Conservation (phyloP, 306 rosid genomes). For the Arachis hypogaea region DNA sequence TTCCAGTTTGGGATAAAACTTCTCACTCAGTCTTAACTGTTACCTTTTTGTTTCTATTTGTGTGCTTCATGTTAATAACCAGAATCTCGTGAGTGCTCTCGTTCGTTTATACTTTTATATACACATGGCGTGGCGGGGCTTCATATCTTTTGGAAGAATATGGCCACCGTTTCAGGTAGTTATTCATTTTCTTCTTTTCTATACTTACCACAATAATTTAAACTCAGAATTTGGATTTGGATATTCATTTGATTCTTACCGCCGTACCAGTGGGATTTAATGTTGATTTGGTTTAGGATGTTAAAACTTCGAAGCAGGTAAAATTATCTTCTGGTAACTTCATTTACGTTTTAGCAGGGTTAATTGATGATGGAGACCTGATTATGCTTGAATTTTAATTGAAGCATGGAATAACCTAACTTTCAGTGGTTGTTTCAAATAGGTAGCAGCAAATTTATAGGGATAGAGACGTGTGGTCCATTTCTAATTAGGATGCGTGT, state of each 20-base stretch:
- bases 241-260: background rate
- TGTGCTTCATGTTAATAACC: conserved; percentile 11
- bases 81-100: conserved; percentile 7
- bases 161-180: conserved; percentile 37
- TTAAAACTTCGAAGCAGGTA: no score
- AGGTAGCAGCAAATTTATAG: background rate
- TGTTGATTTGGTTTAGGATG: background rate
- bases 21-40: background rate
- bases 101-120: background rate
- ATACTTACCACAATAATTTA: background rate
- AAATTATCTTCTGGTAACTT: background rate
- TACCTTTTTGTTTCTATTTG: background rate
- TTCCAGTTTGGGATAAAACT: conserved; percentile 40
- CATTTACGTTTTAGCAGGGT: background rate
- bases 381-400: background rate
- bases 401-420: background rate
- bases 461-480: background rate
- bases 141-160: conserved; percentile 33
- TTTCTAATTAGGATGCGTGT: background rate
- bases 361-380: background rate
- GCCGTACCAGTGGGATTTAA: no score
- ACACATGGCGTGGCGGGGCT: conserved; percentile 43
- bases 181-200: conserved; percentile 19
- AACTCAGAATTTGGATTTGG: no score
- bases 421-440: background rate